Conservation (phyloP, 2,329 filamentous ascomycete genomes). For the Davidsoniella australis region DNA sequence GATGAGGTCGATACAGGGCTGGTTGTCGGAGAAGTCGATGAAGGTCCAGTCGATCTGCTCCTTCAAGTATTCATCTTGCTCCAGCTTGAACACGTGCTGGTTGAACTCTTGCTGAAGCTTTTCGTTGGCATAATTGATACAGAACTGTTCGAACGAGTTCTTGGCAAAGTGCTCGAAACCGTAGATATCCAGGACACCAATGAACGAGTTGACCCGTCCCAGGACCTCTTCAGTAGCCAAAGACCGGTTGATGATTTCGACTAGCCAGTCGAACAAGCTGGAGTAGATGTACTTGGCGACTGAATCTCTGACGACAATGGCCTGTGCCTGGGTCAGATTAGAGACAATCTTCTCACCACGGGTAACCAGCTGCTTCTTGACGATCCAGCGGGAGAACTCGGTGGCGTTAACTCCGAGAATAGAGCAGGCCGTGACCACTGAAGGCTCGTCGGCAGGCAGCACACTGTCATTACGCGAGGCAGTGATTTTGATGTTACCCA, state of each 20-base stretch:
- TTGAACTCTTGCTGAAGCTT: slow-evolving; percentile 99
- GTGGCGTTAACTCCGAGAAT: slow-evolving; percentile 74
- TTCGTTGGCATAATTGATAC: slow-evolving; percentile 99
- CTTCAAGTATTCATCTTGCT: slow-evolving; percentile 91
- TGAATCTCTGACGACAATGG: slow-evolving; percentile 84
- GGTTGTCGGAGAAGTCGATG: slow-evolving; percentile 98
- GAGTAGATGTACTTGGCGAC: slow-evolving; percentile 99
- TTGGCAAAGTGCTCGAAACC: slow-evolving; percentile 98
- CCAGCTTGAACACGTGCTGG: slow-evolving; percentile 95
- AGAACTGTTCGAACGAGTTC: slow-evolving; percentile 99
- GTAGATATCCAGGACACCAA: slow-evolving; percentile 97
- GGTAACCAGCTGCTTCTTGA: slow-evolving; percentile 96
- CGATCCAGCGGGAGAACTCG: slow-evolving; percentile 92
- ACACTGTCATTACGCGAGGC: slow-evolving; percentile 78
- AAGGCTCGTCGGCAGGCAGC: slow-evolving; percentile 62
- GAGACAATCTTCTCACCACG: slow-evolving; percentile 95
- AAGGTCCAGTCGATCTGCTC: slow-evolving; percentile 99
- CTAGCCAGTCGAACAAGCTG: slow-evolving; percentile 94
- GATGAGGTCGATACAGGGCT: slow-evolving; percentile 96
- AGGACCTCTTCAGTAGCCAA: slow-evolving; percentile 80
- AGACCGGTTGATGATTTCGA: slow-evolving; percentile 88
- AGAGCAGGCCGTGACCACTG: slow-evolving; percentile 61
- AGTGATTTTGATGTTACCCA: slow-evolving; percentile 93
- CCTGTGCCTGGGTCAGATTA: slow-evolving; percentile 84
- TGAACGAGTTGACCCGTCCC: slow-evolving; percentile 70